phyloP scores from a whole-genome alignment of 1,284 basidiomycete species.

The Pseudozyma sp. region DNA sequence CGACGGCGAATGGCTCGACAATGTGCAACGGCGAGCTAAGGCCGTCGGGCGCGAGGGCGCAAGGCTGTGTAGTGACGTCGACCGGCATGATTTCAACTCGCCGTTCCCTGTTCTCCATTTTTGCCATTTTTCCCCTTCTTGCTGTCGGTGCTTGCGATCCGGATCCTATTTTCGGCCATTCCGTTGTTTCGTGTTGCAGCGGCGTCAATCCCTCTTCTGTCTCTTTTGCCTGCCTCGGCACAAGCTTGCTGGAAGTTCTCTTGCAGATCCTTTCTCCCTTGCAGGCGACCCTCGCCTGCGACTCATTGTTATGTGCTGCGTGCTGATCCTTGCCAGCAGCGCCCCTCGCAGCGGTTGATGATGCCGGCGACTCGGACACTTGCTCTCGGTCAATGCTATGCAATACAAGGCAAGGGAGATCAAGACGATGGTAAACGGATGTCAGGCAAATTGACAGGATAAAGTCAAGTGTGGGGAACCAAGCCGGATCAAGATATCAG shows the following conservation, averaged over 20 bases:
- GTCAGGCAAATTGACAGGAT: too few relatives aligned
- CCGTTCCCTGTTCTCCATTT: constrained; percentile 1
- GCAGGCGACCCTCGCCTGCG: neutral
- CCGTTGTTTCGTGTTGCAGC: neutral
- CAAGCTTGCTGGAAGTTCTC: constrained; percentile 11
- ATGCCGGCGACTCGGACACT: too few relatives aligned
- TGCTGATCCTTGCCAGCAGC: too few relatives aligned
- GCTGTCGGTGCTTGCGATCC: neutral
- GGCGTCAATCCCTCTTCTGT: too few relatives aligned
- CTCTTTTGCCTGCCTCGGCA: constrained; percentile 8
- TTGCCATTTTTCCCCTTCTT: constrained; percentile 4
- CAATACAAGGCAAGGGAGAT: too few relatives aligned
- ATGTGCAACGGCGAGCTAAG: neutral
- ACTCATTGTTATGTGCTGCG: too few relatives aligned
- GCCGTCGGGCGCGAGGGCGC: neutral
- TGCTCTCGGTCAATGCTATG: too few relatives aligned
- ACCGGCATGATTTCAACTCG: constrained; percentile 13
- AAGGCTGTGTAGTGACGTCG: constrained; percentile 38
- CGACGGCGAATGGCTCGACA: neutral
- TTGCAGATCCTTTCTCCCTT: constrained; percentile 15
- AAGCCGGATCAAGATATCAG: too few relatives aligned
- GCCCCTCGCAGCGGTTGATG: too few relatives aligned
- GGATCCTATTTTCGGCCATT: constrained; percentile 23
- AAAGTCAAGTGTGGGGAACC: too few relatives aligned
- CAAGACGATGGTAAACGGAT: too few relatives aligned